Conservation (phyloP, 2,329 filamentous ascomycete genomes). For the Torrubiellomyces zombiae region DNA sequence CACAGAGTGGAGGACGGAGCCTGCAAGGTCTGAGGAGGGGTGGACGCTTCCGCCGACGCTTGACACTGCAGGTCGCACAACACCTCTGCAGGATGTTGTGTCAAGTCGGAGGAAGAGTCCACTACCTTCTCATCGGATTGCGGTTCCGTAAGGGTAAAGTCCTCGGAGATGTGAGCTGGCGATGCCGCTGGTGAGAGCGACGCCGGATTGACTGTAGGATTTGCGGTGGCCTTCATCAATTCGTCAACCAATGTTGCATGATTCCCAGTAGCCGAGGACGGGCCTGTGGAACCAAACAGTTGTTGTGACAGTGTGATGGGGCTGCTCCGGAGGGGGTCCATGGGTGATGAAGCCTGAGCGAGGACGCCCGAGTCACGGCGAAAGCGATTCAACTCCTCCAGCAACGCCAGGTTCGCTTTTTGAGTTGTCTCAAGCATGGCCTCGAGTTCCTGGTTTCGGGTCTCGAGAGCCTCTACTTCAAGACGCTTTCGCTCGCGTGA, state of each 20-base stretch:
- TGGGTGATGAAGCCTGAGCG: conserved; percentile 22
- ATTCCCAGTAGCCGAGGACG: conserved; percentile 12
- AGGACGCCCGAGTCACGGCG: conserved; percentile 25
- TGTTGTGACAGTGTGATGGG: conserved; percentile 41
- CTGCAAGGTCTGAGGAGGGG: conserved; percentile 26
- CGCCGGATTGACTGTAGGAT: conserved; percentile 41
- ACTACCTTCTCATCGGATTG: conserved; percentile 10
- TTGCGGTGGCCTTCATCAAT: conserved; percentile 21
- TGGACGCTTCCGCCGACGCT: conserved; percentile 59
- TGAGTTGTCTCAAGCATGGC: conserved; percentile 43
- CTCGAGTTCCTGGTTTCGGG: conserved; percentile 56
- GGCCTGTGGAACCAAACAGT: conserved; percentile 33
- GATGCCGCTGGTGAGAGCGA: conserved; percentile 41
- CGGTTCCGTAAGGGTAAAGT: conserved; percentile 7
- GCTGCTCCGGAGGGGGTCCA: conserved; percentile 25
- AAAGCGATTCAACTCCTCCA: conserved; percentile 33
- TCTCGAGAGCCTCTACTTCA: conserved; percentile 74
- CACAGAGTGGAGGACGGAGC: conserved; percentile 19
- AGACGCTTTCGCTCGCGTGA: conserved; percentile 83
- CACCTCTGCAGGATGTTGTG: conserved; percentile 99
- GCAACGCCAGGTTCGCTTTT: conserved; percentile 29
- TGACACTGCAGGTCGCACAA: conserved; percentile 99
- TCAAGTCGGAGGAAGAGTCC: conserved; percentile 59
- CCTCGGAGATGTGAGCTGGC: conserved; percentile 24
- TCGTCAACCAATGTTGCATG: conserved; percentile 23